phyloP scores from a whole-genome alignment of 208 protist species.

The Leishmania amazonensis region DNA sequence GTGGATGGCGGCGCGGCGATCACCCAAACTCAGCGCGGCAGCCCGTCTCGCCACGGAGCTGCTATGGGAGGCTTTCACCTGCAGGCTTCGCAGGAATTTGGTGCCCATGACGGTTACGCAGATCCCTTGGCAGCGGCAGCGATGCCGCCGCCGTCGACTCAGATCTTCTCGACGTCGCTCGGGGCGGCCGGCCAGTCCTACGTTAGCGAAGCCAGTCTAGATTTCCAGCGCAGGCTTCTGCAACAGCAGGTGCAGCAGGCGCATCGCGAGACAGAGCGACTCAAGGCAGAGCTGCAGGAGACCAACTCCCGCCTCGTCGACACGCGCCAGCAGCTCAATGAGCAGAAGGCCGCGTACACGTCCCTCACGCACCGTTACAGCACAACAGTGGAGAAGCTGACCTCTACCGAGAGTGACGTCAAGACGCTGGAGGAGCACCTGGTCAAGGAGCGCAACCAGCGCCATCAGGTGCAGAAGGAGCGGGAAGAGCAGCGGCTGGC shows the following conservation, averaged over 20 bases:
- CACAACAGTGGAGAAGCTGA: conserved; percentile 61
- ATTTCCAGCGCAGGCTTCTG: conserved; percentile 61
- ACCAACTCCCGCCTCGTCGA: conserved; percentile 35
- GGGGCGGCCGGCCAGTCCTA: not conserved
- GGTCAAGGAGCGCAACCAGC: conserved; percentile 48
- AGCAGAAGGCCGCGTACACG: conserved; percentile 65
- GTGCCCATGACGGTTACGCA: not conserved
- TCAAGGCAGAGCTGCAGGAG: conserved; percentile 59
- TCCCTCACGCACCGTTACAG: conserved; percentile 70
- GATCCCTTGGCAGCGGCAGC: not conserved
- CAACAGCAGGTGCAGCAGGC: conserved; percentile 64
- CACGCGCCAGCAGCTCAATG: conserved; percentile 49
- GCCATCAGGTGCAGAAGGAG: conserved; percentile 40
- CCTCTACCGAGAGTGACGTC: conserved; percentile 43
- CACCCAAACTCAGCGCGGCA: not conserved
- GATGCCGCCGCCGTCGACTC: not conserved
- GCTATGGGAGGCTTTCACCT: not conserved
- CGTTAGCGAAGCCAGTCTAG: conserved; percentile 38
- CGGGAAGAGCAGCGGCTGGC: conserved; percentile 39
- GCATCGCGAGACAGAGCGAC: conserved; percentile 50
- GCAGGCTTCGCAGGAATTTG: not conserved
- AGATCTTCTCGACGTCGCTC: not conserved
- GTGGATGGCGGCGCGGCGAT: not conserved
- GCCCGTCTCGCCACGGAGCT: conserved; percentile 2
- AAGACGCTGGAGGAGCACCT: conserved; percentile 66